Evolutionary conservation across 176 grass and related monocot genomes (phyloP), one percentile per base, ranked within the genome.

Genomic region (Neostapfia colusana): DNA sequence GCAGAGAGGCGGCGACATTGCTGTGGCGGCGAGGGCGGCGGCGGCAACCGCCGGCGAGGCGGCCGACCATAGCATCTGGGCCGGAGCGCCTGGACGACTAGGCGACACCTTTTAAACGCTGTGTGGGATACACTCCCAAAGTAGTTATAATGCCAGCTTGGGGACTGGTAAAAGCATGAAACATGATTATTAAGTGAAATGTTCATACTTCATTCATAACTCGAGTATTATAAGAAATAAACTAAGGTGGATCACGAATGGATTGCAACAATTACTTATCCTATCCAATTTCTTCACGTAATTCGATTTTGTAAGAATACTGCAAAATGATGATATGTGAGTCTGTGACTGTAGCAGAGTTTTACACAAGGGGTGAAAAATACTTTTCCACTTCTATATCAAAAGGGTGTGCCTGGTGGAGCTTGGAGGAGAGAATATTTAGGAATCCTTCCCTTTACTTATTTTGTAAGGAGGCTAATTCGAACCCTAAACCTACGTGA

Each of bases 131-230:
- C n/a, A 39, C 51, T 65, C 48, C 13, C 4, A 64, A 11, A 11
- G 8, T 34, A 63, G 21, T 60, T 78, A 64, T 54, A 71, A 64
- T 55, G 45, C 15, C 72, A 20, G 45, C 37, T 28, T 56, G 0
- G 7, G 26, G 54, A 72, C 25, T n/a, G 63, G 12, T 7, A 74
- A 17, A 79, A 51, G 34, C 49, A 79, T 59, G 40, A 58, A 68
- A 58, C 14, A 76, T 63, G 41, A 57, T 73, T 37, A 65, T 31
- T 62, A 82, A 82, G 65, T 54, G 51, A 21, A 21, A 54, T 21
- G 7, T 23, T 54, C 21, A n/a, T 3, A 54, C 20, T 20, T 54
- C 7, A 54, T 54, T n/a, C 9, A 21, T 21, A 54, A 21, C 51
- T 54, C 20, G 3, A 11, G 21, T 57, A 24, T 11, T 17, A 65